Evolutionary conservation across 768 basidiomycete species (phyloP).

Genomic region (Xerocomus spinulosus): DNA sequence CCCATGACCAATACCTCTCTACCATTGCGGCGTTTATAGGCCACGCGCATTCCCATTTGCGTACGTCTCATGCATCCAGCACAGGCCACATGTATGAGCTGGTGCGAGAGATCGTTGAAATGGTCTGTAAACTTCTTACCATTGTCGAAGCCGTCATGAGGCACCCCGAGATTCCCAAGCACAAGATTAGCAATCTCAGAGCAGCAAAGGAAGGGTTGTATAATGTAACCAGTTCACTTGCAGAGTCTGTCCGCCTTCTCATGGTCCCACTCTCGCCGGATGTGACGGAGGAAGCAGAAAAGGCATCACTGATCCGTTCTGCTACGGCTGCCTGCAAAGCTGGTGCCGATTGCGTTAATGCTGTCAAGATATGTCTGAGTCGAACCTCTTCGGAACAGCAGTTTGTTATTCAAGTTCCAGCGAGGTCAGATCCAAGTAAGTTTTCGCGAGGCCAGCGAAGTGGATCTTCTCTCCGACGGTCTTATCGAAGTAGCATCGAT

Average conservation of each 20-base stretch:
- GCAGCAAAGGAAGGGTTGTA: conserved; percentile 78
- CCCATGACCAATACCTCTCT: conserved; percentile 87
- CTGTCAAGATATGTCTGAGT: conserved; percentile 78
- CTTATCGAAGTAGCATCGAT: conserved; percentile 38
- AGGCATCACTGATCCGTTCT: conserved; percentile 68
- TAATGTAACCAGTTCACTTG: conserved; percentile 78
- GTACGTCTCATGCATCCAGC: conserved; percentile 85
- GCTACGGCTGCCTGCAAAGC: conserved; percentile 86
- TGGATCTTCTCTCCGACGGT: conserved; percentile 34
- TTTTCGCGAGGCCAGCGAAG: conserved; percentile 40
- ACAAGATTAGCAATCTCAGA: conserved; percentile 62
- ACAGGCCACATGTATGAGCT: conserved; percentile 94
- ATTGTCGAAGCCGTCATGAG: conserved; percentile 86
- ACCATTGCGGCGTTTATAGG: conserved; percentile 97
- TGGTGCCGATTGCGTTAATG: conserved; percentile 82
- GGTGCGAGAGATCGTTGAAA: conserved; percentile 90
- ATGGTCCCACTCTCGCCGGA: conserved; percentile 45
- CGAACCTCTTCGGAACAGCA: conserved; percentile 57
- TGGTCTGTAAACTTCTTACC: conserved; percentile 85
- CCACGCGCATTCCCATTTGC: conserved; percentile 90
- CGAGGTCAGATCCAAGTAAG: conserved; percentile 45
- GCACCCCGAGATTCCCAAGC: conserved; percentile 62
- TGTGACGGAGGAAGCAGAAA: conserved; percentile 78
- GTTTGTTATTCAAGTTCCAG: conserved; percentile 62
- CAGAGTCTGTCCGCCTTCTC: conserved; percentile 80